Conservation (phyloP, 441 rosid genomes). For the Codiaeum variegatum region DNA sequence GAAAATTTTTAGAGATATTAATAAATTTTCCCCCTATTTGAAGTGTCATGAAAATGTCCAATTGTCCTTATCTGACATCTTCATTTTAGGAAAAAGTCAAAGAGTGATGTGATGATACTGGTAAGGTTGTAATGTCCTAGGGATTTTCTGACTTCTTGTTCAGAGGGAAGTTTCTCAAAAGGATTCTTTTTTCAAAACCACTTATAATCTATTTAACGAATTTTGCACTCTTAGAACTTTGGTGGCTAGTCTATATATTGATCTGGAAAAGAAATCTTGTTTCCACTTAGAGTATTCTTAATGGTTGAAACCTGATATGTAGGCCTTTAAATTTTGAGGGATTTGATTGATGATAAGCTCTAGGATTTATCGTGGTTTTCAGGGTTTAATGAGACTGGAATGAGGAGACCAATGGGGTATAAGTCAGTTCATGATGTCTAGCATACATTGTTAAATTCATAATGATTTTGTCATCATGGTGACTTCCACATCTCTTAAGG, state of each 20-base stretch:
- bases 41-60: background rate
- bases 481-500: background rate
- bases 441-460: background rate
- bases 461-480: background rate
- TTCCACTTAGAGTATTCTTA: background rate
- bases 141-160: background rate
- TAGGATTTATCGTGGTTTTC: background rate
- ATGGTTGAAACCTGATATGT: background rate
- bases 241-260: background rate
- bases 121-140: background rate
- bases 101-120: background rate
- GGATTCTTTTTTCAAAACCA: background rate
- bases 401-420: background rate
- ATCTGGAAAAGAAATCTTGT: background rate
- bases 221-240: background rate
- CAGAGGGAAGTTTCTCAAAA: background rate
- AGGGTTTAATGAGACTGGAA: background rate
- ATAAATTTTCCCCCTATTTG: background rate
- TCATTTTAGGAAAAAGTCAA: background rate
- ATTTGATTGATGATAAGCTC: background rate
- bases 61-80: background rate
- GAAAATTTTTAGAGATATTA: background rate
- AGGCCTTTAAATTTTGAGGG: background rate
- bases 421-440: background rate
- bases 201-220: background rate